A percentile compares a stretch with the other conserved stretches of the same genome.
Conservation (phyloP, 2,329 filamentous ascomycete species). For the Venturia aucupariae region DNA sequence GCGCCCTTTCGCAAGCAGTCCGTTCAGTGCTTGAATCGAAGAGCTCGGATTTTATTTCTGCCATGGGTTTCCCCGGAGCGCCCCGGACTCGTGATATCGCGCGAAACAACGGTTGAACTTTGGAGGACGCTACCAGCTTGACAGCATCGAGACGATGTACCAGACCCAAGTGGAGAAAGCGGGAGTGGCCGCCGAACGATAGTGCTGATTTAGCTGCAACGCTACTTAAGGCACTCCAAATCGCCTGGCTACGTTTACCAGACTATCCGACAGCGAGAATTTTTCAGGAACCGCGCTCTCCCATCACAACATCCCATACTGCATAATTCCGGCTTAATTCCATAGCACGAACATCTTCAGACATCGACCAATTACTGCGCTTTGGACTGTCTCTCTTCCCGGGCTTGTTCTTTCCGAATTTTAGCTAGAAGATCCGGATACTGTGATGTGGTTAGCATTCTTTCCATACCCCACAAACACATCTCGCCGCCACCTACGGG, state of each 20-base stretch:
- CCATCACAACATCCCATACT: not conserved
- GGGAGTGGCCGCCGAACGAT: not conserved
- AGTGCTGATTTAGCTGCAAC: not conserved
- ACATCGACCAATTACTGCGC: not conserved
- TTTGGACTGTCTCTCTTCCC: constrained; percentile 13
- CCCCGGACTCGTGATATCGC: not conserved
- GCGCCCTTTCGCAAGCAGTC: not conserved
- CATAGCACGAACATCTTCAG: not conserved
- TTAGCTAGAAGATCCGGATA: constrained; percentile 37
- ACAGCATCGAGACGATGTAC: not conserved
- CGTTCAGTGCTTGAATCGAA: not conserved
- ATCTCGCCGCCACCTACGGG: not conserved
- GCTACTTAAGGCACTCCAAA: not conserved
- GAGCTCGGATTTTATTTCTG: not conserved
- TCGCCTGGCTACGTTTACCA: not conserved
- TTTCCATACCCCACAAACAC: not conserved
- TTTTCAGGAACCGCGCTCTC: not conserved
- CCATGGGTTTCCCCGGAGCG: not conserved
- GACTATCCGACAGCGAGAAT: not conserved
- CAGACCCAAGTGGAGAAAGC: not conserved
- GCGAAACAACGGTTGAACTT: not conserved
- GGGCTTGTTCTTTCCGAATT: constrained; percentile 33
- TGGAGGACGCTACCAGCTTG: not conserved
- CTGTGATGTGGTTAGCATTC: constrained; percentile 17
- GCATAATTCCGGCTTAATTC: not conserved